Evolutionary conservation across 768 basidiomycete species (phyloP).

Genomic region (Russula dissimulans): DNA sequence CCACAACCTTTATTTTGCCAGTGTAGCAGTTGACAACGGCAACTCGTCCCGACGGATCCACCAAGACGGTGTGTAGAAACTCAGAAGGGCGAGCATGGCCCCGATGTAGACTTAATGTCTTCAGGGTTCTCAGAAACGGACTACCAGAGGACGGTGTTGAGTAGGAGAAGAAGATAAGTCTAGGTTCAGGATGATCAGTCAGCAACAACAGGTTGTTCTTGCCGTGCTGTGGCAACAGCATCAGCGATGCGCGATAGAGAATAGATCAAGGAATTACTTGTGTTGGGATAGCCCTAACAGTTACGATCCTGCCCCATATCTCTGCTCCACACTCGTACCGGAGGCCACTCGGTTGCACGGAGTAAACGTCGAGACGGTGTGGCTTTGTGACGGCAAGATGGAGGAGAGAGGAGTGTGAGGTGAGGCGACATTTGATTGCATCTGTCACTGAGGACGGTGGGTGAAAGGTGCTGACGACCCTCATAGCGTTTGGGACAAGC

Average conservation of each 20-base stretch:
- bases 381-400: slow-evolving; percentile 63
- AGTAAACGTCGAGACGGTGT: slow-evolving; percentile 59
- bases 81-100: slow-evolving; percentile 53
- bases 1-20: slow-evolving; percentile 60
- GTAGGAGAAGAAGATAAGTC: slow-evolving; percentile 55
- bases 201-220: slow-evolving; percentile 51
- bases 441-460: slow-evolving; percentile 60
- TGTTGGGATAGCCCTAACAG: slow-evolving; percentile 46
- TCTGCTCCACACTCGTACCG: slow-evolving; percentile 49
- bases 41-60: slow-evolving; percentile 53
- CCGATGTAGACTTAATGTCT: slow-evolving; percentile 47
- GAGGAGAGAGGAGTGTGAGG: slow-evolving; percentile 39
- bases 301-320: slow-evolving; percentile 59
- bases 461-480: slow-evolving; percentile 68
- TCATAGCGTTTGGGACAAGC: slow-evolving; percentile 28
- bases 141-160: slow-evolving; percentile 27
- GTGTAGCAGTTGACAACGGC: slow-evolving; percentile 59
- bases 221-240: slow-evolving; percentile 2
- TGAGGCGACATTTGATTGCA: slow-evolving; percentile 62
- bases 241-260: slow-evolving; percentile 1
- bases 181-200: slow-evolving; percentile 69
- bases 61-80: slow-evolving; percentile 58
- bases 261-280: slow-evolving; percentile 32
- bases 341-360: slow-evolving; percentile 51
- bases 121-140: slow-evolving; percentile 32